Evolutionary conservation across 805 yeast genomes (phyloP).

Genomic region (Candida sanyiensis): DNA sequence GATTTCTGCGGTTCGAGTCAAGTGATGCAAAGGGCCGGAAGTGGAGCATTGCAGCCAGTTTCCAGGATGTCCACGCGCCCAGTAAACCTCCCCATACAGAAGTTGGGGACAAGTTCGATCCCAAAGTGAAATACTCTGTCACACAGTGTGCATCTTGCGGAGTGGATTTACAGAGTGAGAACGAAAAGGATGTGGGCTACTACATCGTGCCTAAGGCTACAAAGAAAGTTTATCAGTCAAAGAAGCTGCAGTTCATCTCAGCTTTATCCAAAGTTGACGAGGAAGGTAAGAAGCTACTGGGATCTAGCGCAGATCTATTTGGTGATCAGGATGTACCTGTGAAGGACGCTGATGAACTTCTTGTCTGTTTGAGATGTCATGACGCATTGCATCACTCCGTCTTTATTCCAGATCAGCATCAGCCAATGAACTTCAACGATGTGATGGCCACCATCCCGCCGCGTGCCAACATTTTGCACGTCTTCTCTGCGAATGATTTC

Average conservation of each 20-base stretch:
- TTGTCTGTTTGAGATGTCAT: constrained; percentile 51
- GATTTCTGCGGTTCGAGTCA: constrained; percentile 1
- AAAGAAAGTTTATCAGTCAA: constrained; percentile 11
- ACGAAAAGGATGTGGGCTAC: constrained; percentile 38
- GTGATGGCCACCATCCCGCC: constrained; percentile 35
- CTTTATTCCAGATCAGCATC: constrained; percentile 32
- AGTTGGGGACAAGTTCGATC: constrained; percentile 8
- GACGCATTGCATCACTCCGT: constrained; percentile 42
- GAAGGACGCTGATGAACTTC: constrained; percentile 6
- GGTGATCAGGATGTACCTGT: not conserved
- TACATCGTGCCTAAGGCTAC: constrained; percentile 28
- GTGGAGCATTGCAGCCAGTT: constrained; percentile 3
- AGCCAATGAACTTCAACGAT: constrained; percentile 26
- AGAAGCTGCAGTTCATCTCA: constrained; percentile 15
- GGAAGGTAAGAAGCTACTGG: constrained; percentile 18
- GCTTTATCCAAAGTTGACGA: constrained; percentile 22
- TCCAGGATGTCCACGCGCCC: constrained; percentile 2
- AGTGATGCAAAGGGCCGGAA: not conserved
- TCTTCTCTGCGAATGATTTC: constrained; percentile 64
- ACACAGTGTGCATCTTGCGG: constrained; percentile 54
- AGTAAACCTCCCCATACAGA: not conserved
- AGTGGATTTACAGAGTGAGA: constrained; percentile 38
- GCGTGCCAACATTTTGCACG: constrained; percentile 46
- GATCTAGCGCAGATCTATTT: not conserved
- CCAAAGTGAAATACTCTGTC: constrained; percentile 7